Evolutionary conservation across 768 basidiomycete genomes (phyloP).

Genomic region (Porphyrellus cyaneotinctus): DNA sequence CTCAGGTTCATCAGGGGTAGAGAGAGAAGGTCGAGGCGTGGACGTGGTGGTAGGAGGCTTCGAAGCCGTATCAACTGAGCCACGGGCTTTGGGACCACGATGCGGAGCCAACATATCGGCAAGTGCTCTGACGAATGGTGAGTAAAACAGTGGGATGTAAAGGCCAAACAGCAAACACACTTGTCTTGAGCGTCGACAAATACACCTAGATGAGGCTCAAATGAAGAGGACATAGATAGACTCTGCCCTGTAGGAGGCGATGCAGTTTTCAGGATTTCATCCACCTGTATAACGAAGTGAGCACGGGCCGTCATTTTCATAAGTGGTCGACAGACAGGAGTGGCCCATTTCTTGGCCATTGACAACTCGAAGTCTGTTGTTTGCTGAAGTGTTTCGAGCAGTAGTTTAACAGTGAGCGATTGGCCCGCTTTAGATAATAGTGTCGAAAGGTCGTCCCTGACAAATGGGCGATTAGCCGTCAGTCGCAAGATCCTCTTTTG

Average conservation of each 20-base stretch:
- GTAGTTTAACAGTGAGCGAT: slow-evolving; percentile 65
- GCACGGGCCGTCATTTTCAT: background rate
- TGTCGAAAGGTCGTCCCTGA: slow-evolving; percentile 78
- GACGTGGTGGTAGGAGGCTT: slow-evolving; percentile 24
- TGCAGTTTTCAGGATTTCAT: slow-evolving; percentile 57
- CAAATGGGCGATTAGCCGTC: background rate
- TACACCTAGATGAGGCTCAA: slow-evolving; percentile 88
- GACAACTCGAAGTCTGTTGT: slow-evolving; percentile 84
- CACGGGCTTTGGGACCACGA: slow-evolving; percentile 56
- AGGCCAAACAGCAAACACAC: slow-evolving; percentile 42
- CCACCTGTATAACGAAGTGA: slow-evolving; percentile 41
- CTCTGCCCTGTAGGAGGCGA: slow-evolving; percentile 47
- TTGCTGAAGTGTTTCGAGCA: slow-evolving; percentile 84
- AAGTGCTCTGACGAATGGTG: slow-evolving; percentile 54
- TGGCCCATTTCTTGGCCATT: slow-evolving; percentile 79
- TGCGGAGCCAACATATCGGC: slow-evolving; percentile 88
- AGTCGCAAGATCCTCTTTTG: background rate
- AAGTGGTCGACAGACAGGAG: slow-evolving; percentile 48
- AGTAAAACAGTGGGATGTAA: background rate
- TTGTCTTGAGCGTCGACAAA: slow-evolving; percentile 97
- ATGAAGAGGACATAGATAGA: slow-evolving; percentile 80
- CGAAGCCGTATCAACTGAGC: slow-evolving; percentile 60
- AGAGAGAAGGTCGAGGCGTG: slow-evolving; percentile 36
- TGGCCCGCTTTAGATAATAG: slow-evolving; percentile 76
- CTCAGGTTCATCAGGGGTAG: slow-evolving; percentile 41